Conservation (phyloP, 139 green algal genomes). For the Desmodesmus armatus region DNA sequence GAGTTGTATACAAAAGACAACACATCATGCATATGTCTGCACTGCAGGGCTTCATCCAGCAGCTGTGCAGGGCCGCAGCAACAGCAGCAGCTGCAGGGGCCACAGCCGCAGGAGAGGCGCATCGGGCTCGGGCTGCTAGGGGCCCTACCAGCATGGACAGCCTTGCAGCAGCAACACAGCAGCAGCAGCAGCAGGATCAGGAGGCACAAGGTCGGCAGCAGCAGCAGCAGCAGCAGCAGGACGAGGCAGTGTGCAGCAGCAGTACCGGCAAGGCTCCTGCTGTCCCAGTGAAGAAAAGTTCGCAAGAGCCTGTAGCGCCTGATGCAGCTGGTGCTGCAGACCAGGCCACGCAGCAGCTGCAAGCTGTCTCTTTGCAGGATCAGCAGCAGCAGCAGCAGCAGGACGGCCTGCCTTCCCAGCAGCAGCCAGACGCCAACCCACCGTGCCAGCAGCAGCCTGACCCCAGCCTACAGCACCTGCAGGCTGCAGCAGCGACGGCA, state of each 20-base stretch:
- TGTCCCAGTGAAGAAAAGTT: too few relatives aligned
- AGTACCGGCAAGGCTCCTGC: neutral
- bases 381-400: neutral
- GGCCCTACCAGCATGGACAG: slow-evolving; percentile 35
- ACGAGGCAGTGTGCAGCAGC: neutral
- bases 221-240: slow-evolving; percentile 32
- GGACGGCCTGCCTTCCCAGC: neutral
- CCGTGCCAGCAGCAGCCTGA: neutral
- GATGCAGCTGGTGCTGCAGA: too few relatives aligned
- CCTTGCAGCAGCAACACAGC: neutral
- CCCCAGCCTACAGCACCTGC: neutral
- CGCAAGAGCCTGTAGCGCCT: too few relatives aligned
- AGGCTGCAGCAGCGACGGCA: neutral
- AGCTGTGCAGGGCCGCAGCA: slow-evolving; percentile 12
- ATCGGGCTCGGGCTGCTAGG: slow-evolving; percentile 28
- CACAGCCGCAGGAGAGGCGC: neutral
- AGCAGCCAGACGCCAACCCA: neutral
- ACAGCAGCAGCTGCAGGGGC: neutral
- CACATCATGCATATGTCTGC: neutral
- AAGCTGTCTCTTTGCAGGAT: neutral
- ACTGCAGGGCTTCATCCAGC: slow-evolving; percentile 17
- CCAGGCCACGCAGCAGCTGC: too few relatives aligned
- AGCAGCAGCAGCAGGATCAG: neutral
- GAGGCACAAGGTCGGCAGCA: neutral
- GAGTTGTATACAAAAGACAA: too few relatives aligned